Evolutionary conservation across 148 eudicot genomes (phyloP), one percentile per base, ranked within the genome.

Genomic region (Drosera capensis): DNA sequence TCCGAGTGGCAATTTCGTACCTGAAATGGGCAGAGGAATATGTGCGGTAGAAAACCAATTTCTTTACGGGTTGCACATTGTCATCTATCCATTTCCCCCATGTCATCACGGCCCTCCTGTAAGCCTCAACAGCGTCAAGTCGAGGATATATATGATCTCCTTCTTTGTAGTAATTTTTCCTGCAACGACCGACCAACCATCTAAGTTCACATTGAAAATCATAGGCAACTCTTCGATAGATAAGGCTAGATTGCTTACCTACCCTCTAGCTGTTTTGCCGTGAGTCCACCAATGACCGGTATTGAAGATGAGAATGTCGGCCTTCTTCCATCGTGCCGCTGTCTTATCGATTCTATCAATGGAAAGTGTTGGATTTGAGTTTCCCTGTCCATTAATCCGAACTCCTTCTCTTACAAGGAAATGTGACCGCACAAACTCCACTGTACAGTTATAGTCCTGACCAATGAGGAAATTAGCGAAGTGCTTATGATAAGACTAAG

Each of bases 231-330:
- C 24, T 46, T 16, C 25, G 16, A 18, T 31, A 24, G 20, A 46
- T 25, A 14, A 8, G 19, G 42, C 18, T 30, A 41, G 37, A 29
- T 38, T 7, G 66, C 67, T 56, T 59, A 67, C 71, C 65, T 71
- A 88, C 97, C 97, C 97, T 56, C 82, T 73, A 8, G 95, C 73
- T 22, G 93, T 90, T 65, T 90, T 90, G 43, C 97, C 87, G 59
- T 90, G 97, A 49, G 81, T 70, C 97, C 97, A 90, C 97, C 97
- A 90, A 49, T 90, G 97, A 34, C 84, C 97, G 8, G 97, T 90
- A 62, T 90, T 90, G 58, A 90, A 90, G 40, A 90, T 67, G 34
- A 90, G 82, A 73, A 90, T 75, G 53, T 90, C 97, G 40, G 87
- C 92, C 61, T 44, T 57, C 70, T 68, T 72, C 97, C 97, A 90